Base-by-base conservation (phyloP, 2,329 filamentous ascomycete genomes). In the Microdochium trichocladiopsis region DNA sequence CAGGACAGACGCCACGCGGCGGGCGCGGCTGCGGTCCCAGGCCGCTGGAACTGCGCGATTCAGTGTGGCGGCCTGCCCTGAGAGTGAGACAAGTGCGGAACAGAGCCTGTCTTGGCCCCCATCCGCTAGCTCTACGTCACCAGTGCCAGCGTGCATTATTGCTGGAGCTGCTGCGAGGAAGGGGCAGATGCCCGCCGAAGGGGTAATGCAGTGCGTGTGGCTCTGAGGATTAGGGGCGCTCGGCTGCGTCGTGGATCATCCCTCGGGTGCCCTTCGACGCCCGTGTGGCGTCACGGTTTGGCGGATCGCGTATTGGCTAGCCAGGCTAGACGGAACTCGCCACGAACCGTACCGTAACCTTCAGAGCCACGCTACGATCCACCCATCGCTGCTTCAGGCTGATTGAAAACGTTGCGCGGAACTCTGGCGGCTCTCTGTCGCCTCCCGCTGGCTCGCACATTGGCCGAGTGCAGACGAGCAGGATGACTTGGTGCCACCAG, bases 271-370 rank as follows among this genome's bases (percentile, higher is more conserved):
- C 16, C 6, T 45, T 9, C 14, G 10, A 16, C 12, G 41, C 41
- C 10, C 21, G 41, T 12, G 41, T 45, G 41, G 41, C 41, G 41
- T 22, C 18, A 45, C 41, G 41, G 41, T 45, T 45, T 22, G 41
- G 41, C n/a, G 12, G 18, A 21, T 45, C 41, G 18, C 16, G 12
- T 16, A 18, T 18, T 45, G 41, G 41, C 41, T 45, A 18, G 21
- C 14, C 11, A 45, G 18, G 41, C 41, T 45, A 45, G n/a, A 22
- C 24, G 41, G 41, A 47, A 11, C 25, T 51, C 50, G 50, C 50
- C 28, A 47, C 50, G 50, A 47, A 51, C 50, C 50, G 41, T 45
- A 45, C 41, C 41, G 41, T 45, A 45, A 45, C 41, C 37, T 51
- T 33, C 50, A 25, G 24, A 31, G 31, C 47, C 41, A 28, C 28